Percentiles rank a stretch among this genome's conserved stretches.
phyloP scores from a whole-genome alignment of 2,329 filamentous ascomycete genomes.

The Gyromitra esculenta region DNA sequence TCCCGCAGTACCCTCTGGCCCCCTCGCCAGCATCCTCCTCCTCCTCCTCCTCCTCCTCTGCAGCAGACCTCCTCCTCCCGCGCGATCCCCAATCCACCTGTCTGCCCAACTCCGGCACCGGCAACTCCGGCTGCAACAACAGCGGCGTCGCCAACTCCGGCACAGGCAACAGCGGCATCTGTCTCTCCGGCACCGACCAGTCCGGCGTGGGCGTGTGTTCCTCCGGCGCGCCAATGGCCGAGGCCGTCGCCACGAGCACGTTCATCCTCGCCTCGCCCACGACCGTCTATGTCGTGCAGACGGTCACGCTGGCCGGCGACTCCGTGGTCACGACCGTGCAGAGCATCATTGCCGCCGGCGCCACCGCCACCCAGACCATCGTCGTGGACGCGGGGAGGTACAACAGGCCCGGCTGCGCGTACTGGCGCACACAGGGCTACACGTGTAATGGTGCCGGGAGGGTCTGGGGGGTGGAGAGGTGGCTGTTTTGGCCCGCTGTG shows the following conservation, averaged over 20 bases:
- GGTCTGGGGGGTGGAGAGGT: conserved; percentile 13
- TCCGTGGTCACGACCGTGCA: conserved; percentile 36
- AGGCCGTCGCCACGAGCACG: conserved; percentile 39
- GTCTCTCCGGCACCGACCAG: conserved; percentile 45
- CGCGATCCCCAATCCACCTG: conserved; percentile 50
- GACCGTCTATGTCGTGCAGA: conserved; percentile 43
- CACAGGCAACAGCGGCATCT: conserved; percentile 50
- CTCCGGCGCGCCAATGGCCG: conserved; percentile 6
- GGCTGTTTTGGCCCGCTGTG: conserved; percentile 35
- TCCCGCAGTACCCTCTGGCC: background rate
- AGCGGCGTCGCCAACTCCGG: conserved; percentile 48
- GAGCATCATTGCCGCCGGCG: conserved; percentile 47
- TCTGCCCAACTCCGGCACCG: conserved; percentile 48
- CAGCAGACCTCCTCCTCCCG: background rate
- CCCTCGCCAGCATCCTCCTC: background rate
- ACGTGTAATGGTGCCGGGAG: conserved; percentile 42
- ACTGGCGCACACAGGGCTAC: conserved; percentile 53
- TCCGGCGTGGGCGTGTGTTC: conserved; percentile 51
- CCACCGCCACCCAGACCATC: conserved; percentile 45
- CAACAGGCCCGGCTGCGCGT: conserved; percentile 50
- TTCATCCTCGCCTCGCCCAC: conserved; percentile 34
- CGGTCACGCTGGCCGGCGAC: conserved; percentile 36
- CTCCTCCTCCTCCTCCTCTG: background rate
- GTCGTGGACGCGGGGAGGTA: conserved; percentile 35
- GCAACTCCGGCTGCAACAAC: conserved; percentile 53